Base-by-base conservation (phyloP, 2,329 filamentous ascomycete genomes). In the Moelleriella libera region DNA sequence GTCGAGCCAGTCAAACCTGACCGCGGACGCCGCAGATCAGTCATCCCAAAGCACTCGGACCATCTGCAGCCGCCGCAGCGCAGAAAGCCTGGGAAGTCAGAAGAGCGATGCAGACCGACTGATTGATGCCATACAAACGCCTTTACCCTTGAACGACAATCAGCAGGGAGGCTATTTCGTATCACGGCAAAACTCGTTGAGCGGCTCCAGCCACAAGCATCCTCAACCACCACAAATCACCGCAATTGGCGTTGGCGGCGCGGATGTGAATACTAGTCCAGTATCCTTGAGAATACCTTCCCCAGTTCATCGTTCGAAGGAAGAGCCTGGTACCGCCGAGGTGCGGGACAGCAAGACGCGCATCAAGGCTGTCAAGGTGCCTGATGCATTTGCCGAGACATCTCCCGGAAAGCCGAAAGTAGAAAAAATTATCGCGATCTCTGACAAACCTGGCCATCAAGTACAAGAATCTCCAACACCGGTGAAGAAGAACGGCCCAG, bases 71-170 rank as follows among this genome's bases (percentile, higher is more conserved):
- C 52, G 54, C 6, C 55, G 49, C 28, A 61, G 57, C 48, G 44
- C 53, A 30, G 62, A 52, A 28, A 75, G 71, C 48, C 53, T 60
- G 28, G 62, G 51, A 39, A 74, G 69, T 44, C 72, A 66, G 12
- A 65, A 60, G 40, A 78, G 79, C 52, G 80, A 86, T 53, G 80
- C 83, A 0, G 83, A 87, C 50, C 69, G 83, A 30, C 66, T 88
- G 10, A 86, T 87, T 29, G 76, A 85, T 57, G 83, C 82, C 2
- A 83, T 88, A 3, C 76, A 82, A 55, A 79, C 76, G 9, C 75
- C 82, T 21, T 21, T 21, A 3, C 3, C 0, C 62, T 78, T 2
- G 58, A 64, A 2, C 54, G 21, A 72, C 1, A 63, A 67, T 5
- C 60, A 63, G 11, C 67, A 68, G 11, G 47, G 55, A 0, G 66